Evolutionary conservation across 768 basidiomycete genomes (phyloP).

Genomic region (Tylopilus balloui): DNA sequence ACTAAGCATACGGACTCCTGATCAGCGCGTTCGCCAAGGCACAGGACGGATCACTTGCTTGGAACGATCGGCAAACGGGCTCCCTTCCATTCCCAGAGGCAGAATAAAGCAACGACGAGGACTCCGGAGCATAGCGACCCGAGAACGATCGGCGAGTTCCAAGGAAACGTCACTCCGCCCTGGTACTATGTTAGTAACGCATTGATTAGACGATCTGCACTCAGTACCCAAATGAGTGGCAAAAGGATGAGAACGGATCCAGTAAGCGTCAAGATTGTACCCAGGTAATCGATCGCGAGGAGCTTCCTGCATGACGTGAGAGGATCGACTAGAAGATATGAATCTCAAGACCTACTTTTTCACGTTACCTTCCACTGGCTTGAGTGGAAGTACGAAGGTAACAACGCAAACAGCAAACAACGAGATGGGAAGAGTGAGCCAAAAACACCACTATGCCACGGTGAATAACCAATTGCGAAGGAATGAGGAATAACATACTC

Average conservation of each 20-base stretch:
- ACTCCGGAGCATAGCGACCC: slow-evolving; percentile 55
- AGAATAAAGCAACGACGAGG: slow-evolving; percentile 51
- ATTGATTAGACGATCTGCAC: not conserved
- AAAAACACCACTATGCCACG: slow-evolving; percentile 61
- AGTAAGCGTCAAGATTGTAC: slow-evolving; percentile 51
- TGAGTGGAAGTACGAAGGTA: slow-evolving; percentile 61
- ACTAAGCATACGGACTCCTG: slow-evolving; percentile 35
- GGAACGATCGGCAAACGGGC: slow-evolving; percentile 70
- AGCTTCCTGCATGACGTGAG: slow-evolving; percentile 46
- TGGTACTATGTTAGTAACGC: slow-evolving; percentile 21
- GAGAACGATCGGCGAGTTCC: slow-evolving; percentile 63
- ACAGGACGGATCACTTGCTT: slow-evolving; percentile 36
- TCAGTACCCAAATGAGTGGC: slow-evolving; percentile 63
- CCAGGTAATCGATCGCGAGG: slow-evolving; percentile 59
- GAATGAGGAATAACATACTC: slow-evolving; percentile 36
- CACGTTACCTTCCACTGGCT: slow-evolving; percentile 58
- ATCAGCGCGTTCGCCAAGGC: not conserved
- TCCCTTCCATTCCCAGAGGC: slow-evolving; percentile 69
- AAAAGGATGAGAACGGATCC: slow-evolving; percentile 62
- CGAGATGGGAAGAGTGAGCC: slow-evolving; percentile 64
- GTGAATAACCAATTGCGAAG: not conserved
- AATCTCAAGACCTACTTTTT: slow-evolving; percentile 35
- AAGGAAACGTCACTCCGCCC: slow-evolving; percentile 72
- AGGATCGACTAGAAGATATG: not conserved
- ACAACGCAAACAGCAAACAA: slow-evolving; percentile 51